These are phyloP conservation scores for Plectosphaerella cucumerina DNA, from an alignment of 2,329 filamentous ascomycete species.

Conservation along the genomic window DNA sequence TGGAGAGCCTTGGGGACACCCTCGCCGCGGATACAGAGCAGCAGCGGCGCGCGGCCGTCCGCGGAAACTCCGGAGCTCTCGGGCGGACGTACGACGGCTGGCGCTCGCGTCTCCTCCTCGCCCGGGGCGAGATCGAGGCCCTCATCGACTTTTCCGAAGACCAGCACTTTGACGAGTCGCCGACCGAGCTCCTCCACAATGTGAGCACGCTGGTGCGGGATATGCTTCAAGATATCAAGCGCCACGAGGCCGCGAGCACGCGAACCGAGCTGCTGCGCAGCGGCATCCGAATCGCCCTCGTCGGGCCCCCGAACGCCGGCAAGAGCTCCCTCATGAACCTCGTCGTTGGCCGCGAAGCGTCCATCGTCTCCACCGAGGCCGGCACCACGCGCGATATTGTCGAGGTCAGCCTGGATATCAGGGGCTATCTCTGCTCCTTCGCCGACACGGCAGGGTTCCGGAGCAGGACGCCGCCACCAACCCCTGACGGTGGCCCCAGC, in stretches of 20 bases:
- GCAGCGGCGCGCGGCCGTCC: constrained; percentile 81
- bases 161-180: constrained; percentile 91
- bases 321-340: constrained; percentile 93
- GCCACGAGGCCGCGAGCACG: constrained; percentile 73
- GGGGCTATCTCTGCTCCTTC: constrained; percentile 87
- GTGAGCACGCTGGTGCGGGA: constrained; percentile 60
- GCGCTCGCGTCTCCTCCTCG: constrained; percentile 72
- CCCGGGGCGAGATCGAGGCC: constrained; percentile 87
- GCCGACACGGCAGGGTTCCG: constrained; percentile 92
- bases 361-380: constrained; percentile 89
- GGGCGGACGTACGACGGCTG: constrained; percentile 77
- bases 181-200: constrained; percentile 63
- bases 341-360: constrained; percentile 86
- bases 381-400: constrained; percentile 94
- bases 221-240: constrained; percentile 59
- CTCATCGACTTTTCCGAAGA: constrained; percentile 97
- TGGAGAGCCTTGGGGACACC: constrained; percentile 60
- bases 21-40: constrained; percentile 79
- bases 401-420: constrained; percentile 84
- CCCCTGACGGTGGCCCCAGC: constrained; percentile 10
- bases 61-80: constrained; percentile 67
- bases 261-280: constrained; percentile 78
- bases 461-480: constrained; percentile 27
- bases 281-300: constrained; percentile 79
- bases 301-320: constrained; percentile 90